These are phyloP conservation scores for Eimeria acervulina DNA, from an alignment of 169 alveolate genomes.

Conservation along the genomic window DNA sequence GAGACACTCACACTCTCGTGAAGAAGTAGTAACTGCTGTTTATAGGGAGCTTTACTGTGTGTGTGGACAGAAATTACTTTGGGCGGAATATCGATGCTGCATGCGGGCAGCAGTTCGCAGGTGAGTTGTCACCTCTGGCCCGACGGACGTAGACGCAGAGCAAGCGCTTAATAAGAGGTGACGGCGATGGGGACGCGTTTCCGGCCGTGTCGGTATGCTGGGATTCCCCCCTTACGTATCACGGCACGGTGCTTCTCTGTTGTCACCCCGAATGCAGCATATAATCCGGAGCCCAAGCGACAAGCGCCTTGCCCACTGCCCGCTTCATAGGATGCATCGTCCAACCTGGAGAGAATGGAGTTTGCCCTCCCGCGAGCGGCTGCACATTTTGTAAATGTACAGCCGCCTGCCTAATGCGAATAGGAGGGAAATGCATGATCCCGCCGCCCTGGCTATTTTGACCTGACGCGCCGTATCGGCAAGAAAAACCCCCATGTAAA, in stretches of 20 bases:
- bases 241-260: neutral
- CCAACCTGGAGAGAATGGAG: neutral
- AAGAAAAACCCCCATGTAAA: neutral
- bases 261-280: conserved; percentile 17
- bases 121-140: conserved; percentile 3
- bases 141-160: neutral
- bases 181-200: neutral
- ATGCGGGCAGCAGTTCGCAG: conserved; percentile 89
- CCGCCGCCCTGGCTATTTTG: neutral
- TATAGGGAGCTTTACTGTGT: neutral
- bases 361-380: neutral
- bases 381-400: neutral
- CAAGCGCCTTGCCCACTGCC: neutral
- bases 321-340: neutral
- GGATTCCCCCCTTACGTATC: neutral
- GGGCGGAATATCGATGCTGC: conserved; percentile 93
- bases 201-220: neutral
- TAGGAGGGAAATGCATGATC: neutral
- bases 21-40: neutral
- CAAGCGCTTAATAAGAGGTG: neutral
- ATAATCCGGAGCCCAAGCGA: conserved; percentile 52
- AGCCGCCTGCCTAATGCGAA: neutral
- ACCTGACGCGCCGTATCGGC: neutral
- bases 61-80: conserved; percentile 87
- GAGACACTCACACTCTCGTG: neutral